Percentiles rank a stretch among this genome's conserved stretches.
phyloP scores from a whole-genome alignment of 495 filamentous ascomycete genomes.

The Venustampulla echinocandica region DNA sequence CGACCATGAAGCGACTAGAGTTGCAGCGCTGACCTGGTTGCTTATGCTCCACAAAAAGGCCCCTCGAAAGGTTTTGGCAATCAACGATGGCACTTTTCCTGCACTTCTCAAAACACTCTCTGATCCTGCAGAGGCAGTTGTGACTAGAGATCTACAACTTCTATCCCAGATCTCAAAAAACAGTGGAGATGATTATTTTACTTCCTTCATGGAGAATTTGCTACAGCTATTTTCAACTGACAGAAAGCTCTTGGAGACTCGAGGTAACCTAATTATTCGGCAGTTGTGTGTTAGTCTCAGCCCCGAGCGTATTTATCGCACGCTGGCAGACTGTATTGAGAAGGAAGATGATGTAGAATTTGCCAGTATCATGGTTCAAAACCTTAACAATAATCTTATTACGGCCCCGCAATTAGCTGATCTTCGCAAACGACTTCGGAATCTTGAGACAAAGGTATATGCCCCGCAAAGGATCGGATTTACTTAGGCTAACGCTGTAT shows the following conservation, averaged over 20 bases:
- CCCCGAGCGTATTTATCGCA: conserved; percentile 92
- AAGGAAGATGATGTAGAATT: conserved; percentile 98
- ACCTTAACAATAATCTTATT: conserved; percentile 97
- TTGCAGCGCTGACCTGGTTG: conserved; percentile 89
- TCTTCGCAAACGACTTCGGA: conserved; percentile 79
- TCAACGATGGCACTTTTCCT: conserved; percentile 95
- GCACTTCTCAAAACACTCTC: conserved; percentile 94
- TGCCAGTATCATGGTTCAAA: conserved; percentile 98
- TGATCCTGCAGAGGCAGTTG: conserved; percentile 90
- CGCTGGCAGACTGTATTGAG: conserved; percentile 91
- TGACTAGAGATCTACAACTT: conserved; percentile 89
- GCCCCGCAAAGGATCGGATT: not conserved
- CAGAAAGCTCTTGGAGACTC: conserved; percentile 76
- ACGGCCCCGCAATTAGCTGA: conserved; percentile 92
- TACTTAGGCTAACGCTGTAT: conserved; percentile 21
- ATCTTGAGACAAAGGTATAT: conserved; percentile 71
- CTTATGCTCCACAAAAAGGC: conserved; percentile 96
- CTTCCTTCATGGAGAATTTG: conserved; percentile 95
- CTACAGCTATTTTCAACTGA: conserved; percentile 94
- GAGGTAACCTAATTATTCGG: conserved; percentile 92
- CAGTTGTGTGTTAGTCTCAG: conserved; percentile 90
- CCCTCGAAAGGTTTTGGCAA: conserved; percentile 85
- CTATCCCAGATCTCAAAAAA: conserved; percentile 93
- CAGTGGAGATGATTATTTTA: conserved; percentile 95
- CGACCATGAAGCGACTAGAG: conserved; percentile 90